Evolutionary conservation across 306 rosid genomes (phyloP), one percentile per base, ranked within the genome.

Genomic region (Herpetospermum pedunculosum): DNA sequence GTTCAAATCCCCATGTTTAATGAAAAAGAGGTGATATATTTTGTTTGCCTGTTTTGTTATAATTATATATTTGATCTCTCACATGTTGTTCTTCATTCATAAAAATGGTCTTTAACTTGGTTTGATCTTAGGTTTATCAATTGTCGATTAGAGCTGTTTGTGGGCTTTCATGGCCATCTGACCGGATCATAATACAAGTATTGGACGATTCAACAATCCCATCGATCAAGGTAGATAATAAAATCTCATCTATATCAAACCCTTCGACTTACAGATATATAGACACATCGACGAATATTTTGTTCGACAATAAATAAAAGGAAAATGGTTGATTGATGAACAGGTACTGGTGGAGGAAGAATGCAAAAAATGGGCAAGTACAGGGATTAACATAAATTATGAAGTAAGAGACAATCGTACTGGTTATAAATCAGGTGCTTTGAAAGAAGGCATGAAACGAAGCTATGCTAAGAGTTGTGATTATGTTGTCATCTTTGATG

Each of bases 1-100:
- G 86, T 92, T 10, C 98, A 92, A 81, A 85, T 92, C 72, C 98
- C 98, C 35, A 92, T 92, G 98, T 92, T 83, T 80, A 92, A 92
- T 25, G 98, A 92, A 84, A 80, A 89, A 84, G 98, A 92, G 98
- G 98, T 93, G 6, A 50, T 72, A 55, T 48, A 74, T 60, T 47
- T 32, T 65, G 13, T n/a, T 32, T 10, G 21, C n/a, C 28, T 13
- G 35, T 14, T 46, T 21, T 30, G 38, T 26, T 46, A 18, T 59
- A 2, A 21, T 55, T 4, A 0, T 7, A 25, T 43, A 6, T 67
- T 13, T 6, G 8, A 14, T 72, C 5, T 21, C 32, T 30, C 69
- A 14, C 18, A 3, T 18, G 18, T 43, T 44, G 18, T n/a, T n/a
- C n/a, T n/a, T n/a, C n/a, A n/a, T n/a, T n/a, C n/a, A n/a, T n/a